Percentiles rank a stretch among this genome's conserved stretches.
Conservation (phyloP, 441 rosid species). For the Adansonia madagascariensis region DNA sequence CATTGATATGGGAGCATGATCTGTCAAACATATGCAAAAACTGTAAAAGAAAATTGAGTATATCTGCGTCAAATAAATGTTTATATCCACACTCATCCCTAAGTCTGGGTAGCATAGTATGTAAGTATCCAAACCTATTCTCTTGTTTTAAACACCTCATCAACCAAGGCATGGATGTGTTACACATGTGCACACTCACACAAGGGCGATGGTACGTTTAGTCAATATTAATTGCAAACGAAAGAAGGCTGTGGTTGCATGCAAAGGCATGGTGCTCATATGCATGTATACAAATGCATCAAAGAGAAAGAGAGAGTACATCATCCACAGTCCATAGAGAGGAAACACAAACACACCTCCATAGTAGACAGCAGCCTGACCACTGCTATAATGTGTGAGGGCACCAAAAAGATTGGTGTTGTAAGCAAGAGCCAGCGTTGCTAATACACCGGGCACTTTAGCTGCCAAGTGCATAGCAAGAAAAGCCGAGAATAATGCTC, state of each 20-base stretch:
- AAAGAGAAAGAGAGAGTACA: neutral
- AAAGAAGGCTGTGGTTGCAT: no score
- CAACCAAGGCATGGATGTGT: neutral
- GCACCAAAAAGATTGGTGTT: conserved; percentile 94
- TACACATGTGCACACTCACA: no score
- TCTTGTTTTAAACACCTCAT: neutral
- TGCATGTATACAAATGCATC: neutral
- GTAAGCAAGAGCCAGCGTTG: conserved; percentile 86
- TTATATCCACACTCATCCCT: no score
- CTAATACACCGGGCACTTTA: conserved; percentile 76
- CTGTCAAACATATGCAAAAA: no score
- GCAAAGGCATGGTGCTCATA: neutral
- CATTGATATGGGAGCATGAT: no score
- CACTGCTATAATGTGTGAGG: conserved; percentile 92
- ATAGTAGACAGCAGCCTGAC: conserved; percentile 94
- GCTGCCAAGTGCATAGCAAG: conserved; percentile 96
- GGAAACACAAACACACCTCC: conserved; percentile 62
- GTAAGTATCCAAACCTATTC: neutral
- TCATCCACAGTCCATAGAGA: neutral
- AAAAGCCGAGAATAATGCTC: conserved; percentile 91
- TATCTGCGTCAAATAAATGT: no score
- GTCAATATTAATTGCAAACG: no score
- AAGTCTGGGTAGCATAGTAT: no score
- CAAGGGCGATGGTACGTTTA: neutral
- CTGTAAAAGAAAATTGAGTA: no score